Conservation (phyloP, 768 basidiomycete genomes). For the Xerocomellus intermedius region DNA sequence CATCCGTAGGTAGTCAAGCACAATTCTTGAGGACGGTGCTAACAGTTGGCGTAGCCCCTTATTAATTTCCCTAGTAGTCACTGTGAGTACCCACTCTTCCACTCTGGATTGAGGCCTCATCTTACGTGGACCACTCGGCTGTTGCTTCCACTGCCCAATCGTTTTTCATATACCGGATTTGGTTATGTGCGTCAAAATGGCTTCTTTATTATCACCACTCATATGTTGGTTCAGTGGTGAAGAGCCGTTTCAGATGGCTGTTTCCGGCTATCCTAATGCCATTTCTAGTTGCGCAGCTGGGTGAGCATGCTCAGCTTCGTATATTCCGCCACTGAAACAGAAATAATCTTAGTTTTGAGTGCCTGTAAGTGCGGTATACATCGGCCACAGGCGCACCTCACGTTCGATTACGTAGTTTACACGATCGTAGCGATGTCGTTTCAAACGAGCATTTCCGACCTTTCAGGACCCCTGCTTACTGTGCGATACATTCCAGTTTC, state of each 20-base stretch:
- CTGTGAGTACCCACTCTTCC: conserved; percentile 11
- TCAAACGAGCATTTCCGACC: conserved; percentile 13
- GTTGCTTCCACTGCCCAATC: conserved; percentile 24
- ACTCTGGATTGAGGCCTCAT: conserved; percentile 13
- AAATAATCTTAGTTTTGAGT: conserved; percentile 12
- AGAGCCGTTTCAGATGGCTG: conserved; percentile 17
- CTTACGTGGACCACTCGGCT: conserved; percentile 12
- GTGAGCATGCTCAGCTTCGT: neutral
- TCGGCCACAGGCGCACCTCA: conserved; percentile 1
- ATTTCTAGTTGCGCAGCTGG: conserved; percentile 18
- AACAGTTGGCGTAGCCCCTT: conserved; percentile 14
- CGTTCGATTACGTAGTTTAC: conserved; percentile 10
- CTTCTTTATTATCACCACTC: neutral
- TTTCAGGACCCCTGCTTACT: conserved; percentile 20
- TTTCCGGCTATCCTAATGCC: conserved; percentile 17
- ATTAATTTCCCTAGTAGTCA: conserved; percentile 22
- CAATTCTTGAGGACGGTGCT: conserved; percentile 6
- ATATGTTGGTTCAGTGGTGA: conserved; percentile 8
- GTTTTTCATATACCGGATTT: conserved; percentile 27
- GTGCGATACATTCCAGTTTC: conserved; percentile 2
- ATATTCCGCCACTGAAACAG: neutral
- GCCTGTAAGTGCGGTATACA: conserved; percentile 5
- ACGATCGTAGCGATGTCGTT: conserved; percentile 11
- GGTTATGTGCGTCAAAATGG: conserved; percentile 15
- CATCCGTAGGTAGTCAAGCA: conserved; percentile 19